Base-by-base conservation (phyloP, 768 basidiomycete genomes). In the Psilocybe subaeruginosa region DNA sequence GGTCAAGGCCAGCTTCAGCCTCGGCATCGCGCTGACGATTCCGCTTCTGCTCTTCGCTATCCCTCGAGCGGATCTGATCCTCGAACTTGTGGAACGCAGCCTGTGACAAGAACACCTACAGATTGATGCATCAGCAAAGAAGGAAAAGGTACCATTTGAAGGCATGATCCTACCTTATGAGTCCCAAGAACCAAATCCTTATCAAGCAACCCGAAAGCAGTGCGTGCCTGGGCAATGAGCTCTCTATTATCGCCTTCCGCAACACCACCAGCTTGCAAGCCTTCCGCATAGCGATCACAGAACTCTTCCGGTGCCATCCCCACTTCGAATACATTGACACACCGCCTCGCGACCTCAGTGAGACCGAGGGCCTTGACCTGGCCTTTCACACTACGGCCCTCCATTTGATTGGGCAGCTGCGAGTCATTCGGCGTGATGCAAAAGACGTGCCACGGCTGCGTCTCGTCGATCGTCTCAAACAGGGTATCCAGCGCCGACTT, bases 391-490 rank as follows among this genome's bases (percentile, higher is more conserved):
- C 90, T 89, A 48, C 95, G 82, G 9, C 93, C 92, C 77, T 99
- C 97, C 55, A 98, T 78, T 72, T 98, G 96, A 71, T 95, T 93
- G 41, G 96, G 95, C 17, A 98, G 77, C 70, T 97, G 97, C 27
- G 93, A 89, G 76, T 98, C 95, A 70, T 99, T 99, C 3, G 96
- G 95, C 72, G 92, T 95, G 67, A 99, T 76, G 69, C 95, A 97
- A 75, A 97, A 93, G 16, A 97, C 83, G 67, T 88, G 91, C 95
- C 95, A 98, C 1, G 86, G 78, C 76, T 95, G 91, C 14, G 93
- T 91, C 67, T 97, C 96, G 56, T 91, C 88, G 27, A 98, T 78
- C 1, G 94, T 95, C 64, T 91, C 86, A 65, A 98, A 92, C 14
- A 97, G 81, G 0, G 89, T 91, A 69, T 95, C 90, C 53, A 97